These are phyloP conservation scores for Rhizopogon vulgaris DNA, from an alignment of 768 basidiomycete genomes.

Conservation along the genomic window DNA sequence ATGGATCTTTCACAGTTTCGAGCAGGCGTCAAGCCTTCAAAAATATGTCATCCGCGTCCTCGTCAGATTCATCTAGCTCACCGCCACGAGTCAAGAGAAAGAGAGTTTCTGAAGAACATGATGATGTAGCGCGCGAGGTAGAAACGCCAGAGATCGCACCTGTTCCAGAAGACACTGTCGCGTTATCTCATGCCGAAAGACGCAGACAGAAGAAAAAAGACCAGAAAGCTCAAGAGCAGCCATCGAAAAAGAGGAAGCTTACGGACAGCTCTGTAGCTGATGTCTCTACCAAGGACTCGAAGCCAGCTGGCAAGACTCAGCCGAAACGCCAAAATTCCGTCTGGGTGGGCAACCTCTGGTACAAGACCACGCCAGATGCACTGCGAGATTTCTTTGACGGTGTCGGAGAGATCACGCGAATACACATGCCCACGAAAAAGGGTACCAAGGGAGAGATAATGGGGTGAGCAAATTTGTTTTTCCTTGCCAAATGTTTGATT, in stretches of 20 bases:
- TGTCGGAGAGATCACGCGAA: conserved; percentile 67
- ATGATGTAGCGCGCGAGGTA: conserved; percentile 12
- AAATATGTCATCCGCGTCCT: conserved; percentile 14
- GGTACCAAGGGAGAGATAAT: conserved; percentile 62
- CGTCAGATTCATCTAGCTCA: conserved; percentile 29
- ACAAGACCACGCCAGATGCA: conserved; percentile 77
- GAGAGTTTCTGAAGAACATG: conserved; percentile 11
- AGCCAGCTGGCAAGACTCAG: conserved; percentile 13
- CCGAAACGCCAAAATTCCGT: conserved; percentile 76
- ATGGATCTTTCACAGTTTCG: not conserved
- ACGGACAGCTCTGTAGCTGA: conserved; percentile 12
- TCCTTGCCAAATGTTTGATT: not conserved
- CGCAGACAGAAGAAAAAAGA: conserved; percentile 53
- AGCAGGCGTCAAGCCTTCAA: not conserved
- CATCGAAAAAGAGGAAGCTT: conserved; percentile 44
- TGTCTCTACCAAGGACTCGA: conserved; percentile 1
- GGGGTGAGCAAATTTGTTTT: conserved; percentile 49
- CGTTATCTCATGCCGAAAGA: conserved; percentile 71
- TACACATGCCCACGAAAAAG: conserved; percentile 82
- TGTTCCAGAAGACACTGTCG: conserved; percentile 32
- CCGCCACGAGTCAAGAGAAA: conserved; percentile 20
- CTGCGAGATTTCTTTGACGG: conserved; percentile 66
- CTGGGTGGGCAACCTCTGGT: conserved; percentile 94
- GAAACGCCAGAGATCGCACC: conserved; percentile 7
- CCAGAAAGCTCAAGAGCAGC: conserved; percentile 15